Base-by-base conservation (phyloP, 352 stramenopile genomes). In the Ophiocytium majus region DNA sequence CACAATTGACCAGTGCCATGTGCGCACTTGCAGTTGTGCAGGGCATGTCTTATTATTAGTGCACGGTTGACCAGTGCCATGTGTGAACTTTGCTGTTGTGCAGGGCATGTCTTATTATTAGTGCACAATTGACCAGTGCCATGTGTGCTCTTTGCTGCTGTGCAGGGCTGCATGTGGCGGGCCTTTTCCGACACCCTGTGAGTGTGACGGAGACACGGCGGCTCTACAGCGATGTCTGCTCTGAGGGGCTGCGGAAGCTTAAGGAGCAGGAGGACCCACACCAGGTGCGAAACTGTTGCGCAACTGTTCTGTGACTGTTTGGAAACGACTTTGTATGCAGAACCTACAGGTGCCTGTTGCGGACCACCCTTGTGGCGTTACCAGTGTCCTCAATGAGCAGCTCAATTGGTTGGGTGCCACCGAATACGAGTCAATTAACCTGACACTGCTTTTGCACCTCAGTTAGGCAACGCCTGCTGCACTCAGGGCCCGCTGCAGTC, bases 181-280 rank as follows among this genome's bases (percentile, higher is more conserved):
- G 66, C 32, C 35, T 78, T 43, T 78, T 78, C 35, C 32, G 66
- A 14, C 66, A 78, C 66, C 66, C 66, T 5, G 66, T 78, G 32
- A 78, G 66, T 14, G 66, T 78, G 17, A 78, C 66, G 32, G 66
- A 78, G 32, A 78, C 66, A 17, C 66, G 66, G 66, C 66, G 66
- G 14, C 14, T 78, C 5, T 43, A 78, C 35, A 35, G 35, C 32
- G 66, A 78, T 78, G 66, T 78, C 5, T 78, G 35, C 66, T 17
- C 66, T 5, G 83, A 85, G 49, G 83, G 83, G 32, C 19, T 84
- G 32, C 64, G 78, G 71, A 87, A 87, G 75, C 79, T 87, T 0
- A 87, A 87, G 32, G 83, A 87, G 83, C 83, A 87, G 81, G 83
- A 87, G 57, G 80, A 63, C 36, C 76, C 83, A 0, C 79, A 85